These are phyloP conservation scores for Malus hybrid DNA, from an alignment of 331 rosid genomes.

Conservation along the genomic window DNA sequence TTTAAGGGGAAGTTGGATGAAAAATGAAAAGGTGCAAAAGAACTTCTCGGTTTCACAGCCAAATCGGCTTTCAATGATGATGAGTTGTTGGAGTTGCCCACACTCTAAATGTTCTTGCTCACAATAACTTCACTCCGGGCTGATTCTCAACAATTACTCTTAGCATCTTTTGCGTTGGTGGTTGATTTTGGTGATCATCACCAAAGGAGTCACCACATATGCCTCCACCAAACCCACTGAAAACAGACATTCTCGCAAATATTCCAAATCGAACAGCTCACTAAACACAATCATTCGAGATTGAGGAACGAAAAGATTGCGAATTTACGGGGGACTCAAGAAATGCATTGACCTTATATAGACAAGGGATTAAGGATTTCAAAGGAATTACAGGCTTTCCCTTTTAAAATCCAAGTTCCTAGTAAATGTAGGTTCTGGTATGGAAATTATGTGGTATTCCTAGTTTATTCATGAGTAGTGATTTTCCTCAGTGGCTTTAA, in stretches of 20 bases:
- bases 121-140: not conserved
- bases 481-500: too few species aligned
- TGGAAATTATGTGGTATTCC: too few species aligned
- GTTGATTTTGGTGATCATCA: conserved; percentile 1
- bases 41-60: not conserved
- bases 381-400: too few species aligned
- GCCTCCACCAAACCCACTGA: not conserved
- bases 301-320: not conserved
- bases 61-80: not conserved
- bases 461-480: too few species aligned
- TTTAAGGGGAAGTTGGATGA: too few species aligned
- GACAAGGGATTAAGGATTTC: too few species aligned
- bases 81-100: not conserved
- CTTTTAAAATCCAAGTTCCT: too few species aligned
- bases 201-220: not conserved
- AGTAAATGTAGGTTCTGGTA: too few species aligned
- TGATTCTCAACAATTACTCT: too few species aligned
- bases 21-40: not conserved
- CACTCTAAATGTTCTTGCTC: not conserved
- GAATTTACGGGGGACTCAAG: not conserved
- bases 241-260: not conserved
- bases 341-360: too few species aligned
- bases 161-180: not conserved
- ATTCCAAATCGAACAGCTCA: not conserved
- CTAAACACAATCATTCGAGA: not conserved